phyloP scores from a whole-genome alignment of 202 grass and related monocot species.

The Sporobolus alterniflorus region DNA sequence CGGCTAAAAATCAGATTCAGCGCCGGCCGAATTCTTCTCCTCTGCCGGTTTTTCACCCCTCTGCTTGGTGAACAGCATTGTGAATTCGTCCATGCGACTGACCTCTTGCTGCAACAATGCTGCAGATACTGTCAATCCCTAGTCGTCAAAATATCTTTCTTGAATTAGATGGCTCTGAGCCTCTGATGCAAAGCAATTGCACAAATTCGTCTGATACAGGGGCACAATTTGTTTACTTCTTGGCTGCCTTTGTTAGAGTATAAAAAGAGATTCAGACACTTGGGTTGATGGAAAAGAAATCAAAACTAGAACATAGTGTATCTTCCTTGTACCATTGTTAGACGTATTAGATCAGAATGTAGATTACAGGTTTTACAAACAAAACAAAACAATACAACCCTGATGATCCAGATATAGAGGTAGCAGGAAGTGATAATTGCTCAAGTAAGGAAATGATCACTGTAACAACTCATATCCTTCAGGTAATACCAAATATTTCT shows the following conservation, averaged over 20 bases:
- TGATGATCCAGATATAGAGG: neutral
- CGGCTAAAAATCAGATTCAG: no score
- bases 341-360: neutral
- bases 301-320: neutral
- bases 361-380: neutral
- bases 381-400: neutral
- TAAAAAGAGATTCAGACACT: neutral
- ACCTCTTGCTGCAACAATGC: neutral
- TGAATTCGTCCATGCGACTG: neutral
- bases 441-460: neutral
- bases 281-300: neutral
- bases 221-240: neutral
- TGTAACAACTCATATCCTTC: neutral
- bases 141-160: neutral
- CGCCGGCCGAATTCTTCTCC: no score
- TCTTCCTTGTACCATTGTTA: neutral
- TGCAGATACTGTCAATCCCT: neutral
- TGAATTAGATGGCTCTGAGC: neutral
- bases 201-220: neutral
- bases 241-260: neutral
- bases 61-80: neutral
- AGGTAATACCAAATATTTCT: neutral
- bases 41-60: no score
- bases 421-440: neutral
- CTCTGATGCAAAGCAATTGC: neutral